Conservation (phyloP, 805 yeast species). For the Barnettozyma vustinii region DNA sequence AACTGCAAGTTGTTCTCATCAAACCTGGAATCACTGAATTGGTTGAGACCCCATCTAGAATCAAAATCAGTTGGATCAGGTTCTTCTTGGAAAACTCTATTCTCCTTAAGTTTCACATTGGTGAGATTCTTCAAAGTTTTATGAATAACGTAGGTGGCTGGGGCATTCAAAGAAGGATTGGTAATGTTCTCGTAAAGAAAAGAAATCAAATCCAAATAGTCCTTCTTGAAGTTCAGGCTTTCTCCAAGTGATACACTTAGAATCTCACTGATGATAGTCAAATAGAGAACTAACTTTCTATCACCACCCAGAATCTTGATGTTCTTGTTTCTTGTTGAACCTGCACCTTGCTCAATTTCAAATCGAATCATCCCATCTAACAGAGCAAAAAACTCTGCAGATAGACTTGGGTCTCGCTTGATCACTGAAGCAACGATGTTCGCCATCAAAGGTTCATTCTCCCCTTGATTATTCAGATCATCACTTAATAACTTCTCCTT, state of each 20-base stretch:
- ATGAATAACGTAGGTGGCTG: conserved; percentile 58
- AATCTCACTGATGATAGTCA: conserved; percentile 64
- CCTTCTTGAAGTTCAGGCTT: conserved; percentile 38
- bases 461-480: conserved; percentile 52
- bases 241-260: conserved; percentile 60
- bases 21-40: conserved; percentile 49
- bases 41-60: conserved; percentile 72
- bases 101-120: conserved; percentile 52
- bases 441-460: conserved; percentile 62
- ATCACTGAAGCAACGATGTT: conserved; percentile 69
- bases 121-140: conserved; percentile 61
- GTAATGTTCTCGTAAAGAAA: conserved; percentile 26
- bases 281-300: conserved; percentile 64
- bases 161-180: conserved; percentile 54
- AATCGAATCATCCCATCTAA: conserved; percentile 44
- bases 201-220: conserved; percentile 36
- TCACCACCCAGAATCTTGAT: conserved; percentile 73
- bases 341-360: conserved; percentile 76
- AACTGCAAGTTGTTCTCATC: conserved; percentile 44
- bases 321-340: conserved; percentile 56
- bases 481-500: conserved; percentile 40
- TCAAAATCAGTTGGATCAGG: conserved; percentile 31
- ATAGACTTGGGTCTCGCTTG: conserved; percentile 40
- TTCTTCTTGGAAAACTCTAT: conserved; percentile 45
- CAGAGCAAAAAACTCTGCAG: conserved; percentile 22